A percentile compares a stretch with the other conserved stretches of the same genome.
Conservation (phyloP, 2,329 filamentous ascomycete species). For the Alternaria ethzedia region DNA sequence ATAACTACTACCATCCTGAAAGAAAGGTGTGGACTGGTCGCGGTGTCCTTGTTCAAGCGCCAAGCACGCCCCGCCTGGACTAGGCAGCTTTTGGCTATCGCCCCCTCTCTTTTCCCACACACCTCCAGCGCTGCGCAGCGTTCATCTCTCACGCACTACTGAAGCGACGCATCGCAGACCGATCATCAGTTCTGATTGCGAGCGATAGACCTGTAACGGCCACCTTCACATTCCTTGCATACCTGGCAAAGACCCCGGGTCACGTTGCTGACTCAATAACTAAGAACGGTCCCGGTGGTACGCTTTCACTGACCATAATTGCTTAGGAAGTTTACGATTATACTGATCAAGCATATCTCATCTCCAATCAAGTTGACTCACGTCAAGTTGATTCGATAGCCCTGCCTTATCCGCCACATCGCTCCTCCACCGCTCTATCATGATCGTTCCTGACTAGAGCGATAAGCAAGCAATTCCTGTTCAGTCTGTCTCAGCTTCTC, state of each 20-base stretch:
- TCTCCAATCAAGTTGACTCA: background rate
- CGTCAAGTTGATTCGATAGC: background rate
- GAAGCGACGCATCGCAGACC: background rate
- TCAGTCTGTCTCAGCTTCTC: background rate
- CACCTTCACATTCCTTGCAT: background rate
- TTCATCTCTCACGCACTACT: background rate
- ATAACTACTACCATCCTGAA: background rate
- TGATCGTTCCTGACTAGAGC: background rate
- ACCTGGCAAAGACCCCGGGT: background rate
- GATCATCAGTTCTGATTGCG: background rate
- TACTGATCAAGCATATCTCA: background rate
- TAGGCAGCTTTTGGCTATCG: background rate
- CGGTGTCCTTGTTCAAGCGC: background rate
- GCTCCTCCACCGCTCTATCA: background rate
- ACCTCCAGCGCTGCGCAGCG: background rate
- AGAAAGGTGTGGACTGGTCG: background rate
- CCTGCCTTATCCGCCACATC: background rate
- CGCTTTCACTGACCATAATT: background rate
- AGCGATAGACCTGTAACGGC: background rate
- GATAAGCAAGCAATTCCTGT: slow-evolving; percentile 3
- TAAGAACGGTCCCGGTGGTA: background rate
- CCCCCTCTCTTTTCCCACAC: background rate
- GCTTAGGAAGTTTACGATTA: background rate
- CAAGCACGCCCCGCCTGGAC: slow-evolving; percentile 2
- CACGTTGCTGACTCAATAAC: background rate